Conservation (phyloP, 2,329 filamentous ascomycete species). For the Aspergillus spinulosporus region DNA sequence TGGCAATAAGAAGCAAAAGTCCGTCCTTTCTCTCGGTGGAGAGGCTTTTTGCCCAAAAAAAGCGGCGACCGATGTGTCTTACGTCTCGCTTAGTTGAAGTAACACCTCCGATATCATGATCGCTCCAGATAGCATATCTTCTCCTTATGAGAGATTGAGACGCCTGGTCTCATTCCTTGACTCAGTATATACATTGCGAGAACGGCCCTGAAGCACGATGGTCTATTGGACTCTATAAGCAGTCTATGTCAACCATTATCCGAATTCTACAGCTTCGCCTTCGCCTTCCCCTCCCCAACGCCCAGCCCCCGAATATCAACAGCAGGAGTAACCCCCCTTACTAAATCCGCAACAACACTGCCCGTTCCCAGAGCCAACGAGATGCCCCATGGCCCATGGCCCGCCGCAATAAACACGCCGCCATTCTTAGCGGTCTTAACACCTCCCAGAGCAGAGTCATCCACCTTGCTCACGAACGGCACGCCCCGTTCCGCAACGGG, state of each 20-base stretch:
- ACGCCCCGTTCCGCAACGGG: conserved; percentile 65
- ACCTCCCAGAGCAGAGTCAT: conserved; percentile 59
- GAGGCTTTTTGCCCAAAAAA: too few species aligned
- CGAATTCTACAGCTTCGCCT: conserved; percentile 3
- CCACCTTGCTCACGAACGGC: conserved; percentile 63
- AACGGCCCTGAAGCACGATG: too few species aligned
- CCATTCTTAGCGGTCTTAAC: conserved; percentile 44
- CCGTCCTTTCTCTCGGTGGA: too few species aligned
- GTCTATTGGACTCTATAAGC: not conserved
- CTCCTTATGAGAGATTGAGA: too few species aligned
- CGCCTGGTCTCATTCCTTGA: too few species aligned
- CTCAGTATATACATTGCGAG: too few species aligned
- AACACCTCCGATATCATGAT: too few species aligned
- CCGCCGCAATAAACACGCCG: conserved; percentile 69
- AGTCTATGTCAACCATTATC: not conserved
- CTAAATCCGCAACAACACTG: conserved; percentile 68
- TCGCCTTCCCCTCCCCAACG: conserved; percentile 21
- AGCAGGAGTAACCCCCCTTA: conserved; percentile 59
- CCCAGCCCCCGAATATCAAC: conserved; percentile 60
- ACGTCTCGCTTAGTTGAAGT: too few species aligned
- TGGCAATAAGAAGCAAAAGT: too few species aligned
- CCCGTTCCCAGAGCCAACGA: conserved; percentile 68
- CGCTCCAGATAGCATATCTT: too few species aligned
- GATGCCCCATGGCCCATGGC: conserved; percentile 77
- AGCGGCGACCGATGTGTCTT: too few species aligned